phyloP scores from a whole-genome alignment of 2,329 filamentous ascomycete species.

The Pseudonectria foliicola region DNA sequence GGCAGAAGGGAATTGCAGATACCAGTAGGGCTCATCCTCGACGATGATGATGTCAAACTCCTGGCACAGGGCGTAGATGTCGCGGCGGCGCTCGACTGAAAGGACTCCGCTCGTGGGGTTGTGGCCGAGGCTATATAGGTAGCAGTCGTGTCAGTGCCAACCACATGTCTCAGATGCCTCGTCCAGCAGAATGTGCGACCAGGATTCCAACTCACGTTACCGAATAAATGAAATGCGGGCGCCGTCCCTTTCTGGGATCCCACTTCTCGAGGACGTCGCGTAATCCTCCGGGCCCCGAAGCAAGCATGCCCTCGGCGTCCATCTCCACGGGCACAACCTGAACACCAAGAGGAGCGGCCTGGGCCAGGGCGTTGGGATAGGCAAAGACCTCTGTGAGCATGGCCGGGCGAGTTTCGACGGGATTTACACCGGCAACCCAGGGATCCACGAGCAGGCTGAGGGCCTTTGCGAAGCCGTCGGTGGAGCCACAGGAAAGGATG shows the following conservation, averaged over 20 bases:
- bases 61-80: slow-evolving; percentile 74
- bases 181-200: too few species aligned
- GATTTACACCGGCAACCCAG: slow-evolving; percentile 64
- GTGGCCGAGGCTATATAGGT: slow-evolving; percentile 56
- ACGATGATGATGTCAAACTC: slow-evolving; percentile 85
- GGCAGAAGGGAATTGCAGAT: slow-evolving; percentile 78
- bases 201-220: slow-evolving; percentile 74
- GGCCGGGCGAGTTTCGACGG: slow-evolving; percentile 63
- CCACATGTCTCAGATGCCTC: background rate
- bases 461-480: slow-evolving; percentile 76
- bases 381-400: slow-evolving; percentile 73
- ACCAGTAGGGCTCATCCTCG: slow-evolving; percentile 96
- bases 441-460: slow-evolving; percentile 69
- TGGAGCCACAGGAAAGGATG: slow-evolving; percentile 72
- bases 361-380: slow-evolving; percentile 70
- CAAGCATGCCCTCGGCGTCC: slow-evolving; percentile 74
- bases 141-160: background rate
- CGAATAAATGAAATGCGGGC: slow-evolving; percentile 82
- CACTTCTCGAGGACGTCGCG: slow-evolving; percentile 75
- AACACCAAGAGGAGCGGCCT: slow-evolving; percentile 59
- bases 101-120: slow-evolving; percentile 79
- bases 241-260: slow-evolving; percentile 65
- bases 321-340: slow-evolving; percentile 68
- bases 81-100: slow-evolving; percentile 63
- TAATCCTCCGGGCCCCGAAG: slow-evolving; percentile 64